Percentiles rank a stretch among this genome's conserved stretches.
Conservation (phyloP, 2,329 filamentous ascomycete genomes). For the Cryphonectria japonica region DNA sequence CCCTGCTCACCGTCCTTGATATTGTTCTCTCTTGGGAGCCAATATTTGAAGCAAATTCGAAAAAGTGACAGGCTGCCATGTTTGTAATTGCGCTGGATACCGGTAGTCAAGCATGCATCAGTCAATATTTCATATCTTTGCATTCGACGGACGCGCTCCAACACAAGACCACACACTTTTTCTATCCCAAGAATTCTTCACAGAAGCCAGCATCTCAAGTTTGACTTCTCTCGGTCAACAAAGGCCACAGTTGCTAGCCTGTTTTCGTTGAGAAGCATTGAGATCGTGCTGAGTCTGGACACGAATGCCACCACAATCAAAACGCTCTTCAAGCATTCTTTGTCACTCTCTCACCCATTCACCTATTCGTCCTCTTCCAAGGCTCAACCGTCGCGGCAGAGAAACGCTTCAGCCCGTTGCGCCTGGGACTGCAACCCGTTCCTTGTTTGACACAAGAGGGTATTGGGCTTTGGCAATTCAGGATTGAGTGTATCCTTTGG, state of each 20-base stretch:
- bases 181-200: not conserved
- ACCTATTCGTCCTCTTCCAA: not conserved
- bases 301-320: not conserved
- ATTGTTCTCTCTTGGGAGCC: conserved; percentile 2
- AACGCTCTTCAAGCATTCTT: not conserved
- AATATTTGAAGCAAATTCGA: not conserved
- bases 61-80: conserved; percentile 2
- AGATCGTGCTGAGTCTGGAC: not conserved
- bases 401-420: not conserved
- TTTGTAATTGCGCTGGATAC: not conserved
- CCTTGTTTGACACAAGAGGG: not conserved
- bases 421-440: not conserved
- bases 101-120: not conserved
- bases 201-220: not conserved
- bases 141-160: not conserved
- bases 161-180: not conserved
- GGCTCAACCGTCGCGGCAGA: not conserved
- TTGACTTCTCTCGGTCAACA: not conserved
- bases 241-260: not conserved
- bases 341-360: not conserved
- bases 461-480: not conserved
- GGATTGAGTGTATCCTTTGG: too few species aligned
- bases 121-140: not conserved
- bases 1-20: not conserved
- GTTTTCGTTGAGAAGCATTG: not conserved